A percentile compares a stretch with the other conserved stretches of the same genome.
Conservation (phyloP, 164 flowering plant genomes). For the Vitis labrusca region DNA sequence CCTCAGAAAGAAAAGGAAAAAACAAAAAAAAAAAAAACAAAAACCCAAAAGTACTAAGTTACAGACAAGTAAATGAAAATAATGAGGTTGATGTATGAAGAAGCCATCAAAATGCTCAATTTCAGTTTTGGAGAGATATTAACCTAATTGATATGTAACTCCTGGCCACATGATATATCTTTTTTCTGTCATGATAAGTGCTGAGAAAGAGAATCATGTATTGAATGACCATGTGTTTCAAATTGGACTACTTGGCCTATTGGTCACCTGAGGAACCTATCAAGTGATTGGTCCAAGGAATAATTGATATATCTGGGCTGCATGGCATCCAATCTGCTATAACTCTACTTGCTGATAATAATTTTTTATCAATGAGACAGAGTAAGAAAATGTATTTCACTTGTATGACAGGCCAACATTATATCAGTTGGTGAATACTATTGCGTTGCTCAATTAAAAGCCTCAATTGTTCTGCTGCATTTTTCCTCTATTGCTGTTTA, state of each 20-base stretch:
- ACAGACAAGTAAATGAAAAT: not conserved
- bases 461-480: too few relatives aligned
- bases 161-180: not conserved
- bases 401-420: too few relatives aligned
- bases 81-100: not conserved
- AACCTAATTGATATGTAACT: not conserved
- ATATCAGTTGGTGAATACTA: too few relatives aligned
- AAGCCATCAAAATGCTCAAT: not conserved
- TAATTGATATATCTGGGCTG: not conserved
- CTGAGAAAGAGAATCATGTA: not conserved
- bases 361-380: too few relatives aligned
- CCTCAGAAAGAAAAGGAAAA: not conserved
- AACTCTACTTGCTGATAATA: too few relatives aligned
- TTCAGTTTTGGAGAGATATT: not conserved
- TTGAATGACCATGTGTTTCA: not conserved
- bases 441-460: too few relatives aligned
- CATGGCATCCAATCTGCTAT: too few relatives aligned
- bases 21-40: too few relatives aligned
- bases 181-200: not conserved
- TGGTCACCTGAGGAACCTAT: not conserved
- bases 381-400: too few relatives aligned
- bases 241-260: not conserved
- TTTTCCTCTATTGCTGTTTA: too few relatives aligned
- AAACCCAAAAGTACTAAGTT: too few relatives aligned
- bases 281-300: not conserved